Conservation (phyloP, 371 early-diverging fungal genomes). For the Mucor saturninus region DNA sequence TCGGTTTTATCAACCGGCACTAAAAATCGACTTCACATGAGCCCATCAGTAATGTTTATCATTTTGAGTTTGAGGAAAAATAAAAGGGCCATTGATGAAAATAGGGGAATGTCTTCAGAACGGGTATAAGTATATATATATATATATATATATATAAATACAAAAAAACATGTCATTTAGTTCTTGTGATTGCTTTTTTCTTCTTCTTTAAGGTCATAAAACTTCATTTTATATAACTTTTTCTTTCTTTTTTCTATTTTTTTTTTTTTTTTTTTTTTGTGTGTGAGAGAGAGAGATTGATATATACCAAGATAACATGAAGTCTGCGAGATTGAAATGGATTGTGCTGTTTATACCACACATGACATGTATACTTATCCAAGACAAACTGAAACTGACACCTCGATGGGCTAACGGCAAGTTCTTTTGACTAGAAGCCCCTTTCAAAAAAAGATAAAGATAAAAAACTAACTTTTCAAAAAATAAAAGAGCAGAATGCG, state of each 20-base stretch:
- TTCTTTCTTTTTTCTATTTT: not conserved
- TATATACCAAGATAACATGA: not conserved
- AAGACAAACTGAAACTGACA: constrained; percentile 10
- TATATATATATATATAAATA: not conserved
- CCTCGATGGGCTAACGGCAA: constrained; percentile 33
- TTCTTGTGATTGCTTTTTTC: not conserved
- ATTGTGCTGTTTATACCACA: too few relatives aligned
- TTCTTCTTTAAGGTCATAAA: not conserved
- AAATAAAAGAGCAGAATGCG: constrained; percentile 34
- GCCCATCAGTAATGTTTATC: not conserved
- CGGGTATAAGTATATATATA: not conserved
- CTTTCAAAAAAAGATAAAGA: not conserved
- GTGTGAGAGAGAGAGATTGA: not conserved
- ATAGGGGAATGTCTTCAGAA: not conserved
- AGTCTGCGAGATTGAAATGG: too few relatives aligned
- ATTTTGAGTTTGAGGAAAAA: too few relatives aligned
- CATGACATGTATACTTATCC: not conserved
- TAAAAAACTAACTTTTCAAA: not conserved
- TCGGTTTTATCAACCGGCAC: not conserved
- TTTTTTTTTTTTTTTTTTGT: not conserved
- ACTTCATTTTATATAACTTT: not conserved
- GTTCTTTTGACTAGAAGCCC: not conserved
- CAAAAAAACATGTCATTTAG: not conserved
- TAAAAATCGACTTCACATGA: not conserved
- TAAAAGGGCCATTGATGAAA: too few relatives aligned